phyloP scores from a whole-genome alignment of 2,329 filamentous ascomycete genomes.

The Diaporthe sp. region DNA sequence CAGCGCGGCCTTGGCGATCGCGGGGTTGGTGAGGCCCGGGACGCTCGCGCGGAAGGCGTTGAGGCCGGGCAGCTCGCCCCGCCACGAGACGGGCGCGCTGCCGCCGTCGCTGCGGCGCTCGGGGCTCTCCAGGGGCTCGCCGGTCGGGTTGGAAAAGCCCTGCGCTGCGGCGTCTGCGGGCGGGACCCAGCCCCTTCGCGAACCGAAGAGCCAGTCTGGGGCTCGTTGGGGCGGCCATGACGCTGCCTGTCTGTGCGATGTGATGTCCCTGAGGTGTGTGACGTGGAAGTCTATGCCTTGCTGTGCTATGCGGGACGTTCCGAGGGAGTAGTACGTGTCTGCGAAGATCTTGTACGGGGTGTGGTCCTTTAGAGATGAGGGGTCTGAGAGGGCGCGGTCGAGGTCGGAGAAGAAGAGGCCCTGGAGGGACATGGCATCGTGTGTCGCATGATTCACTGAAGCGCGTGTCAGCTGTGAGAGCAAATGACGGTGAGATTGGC shows the following conservation, averaged over 20 bases:
- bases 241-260: background rate
- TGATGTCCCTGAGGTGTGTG: background rate
- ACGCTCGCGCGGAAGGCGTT: conserved; percentile 6
- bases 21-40: background rate
- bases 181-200: background rate
- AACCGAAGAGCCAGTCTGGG: conserved; percentile 1
- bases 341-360: conserved; percentile 23
- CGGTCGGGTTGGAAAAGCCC: background rate
- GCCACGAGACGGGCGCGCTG: background rate
- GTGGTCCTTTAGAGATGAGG: background rate
- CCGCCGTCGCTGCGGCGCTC: conserved; percentile 10
- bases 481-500: background rate
- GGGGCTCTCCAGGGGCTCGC: background rate
- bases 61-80: background rate
- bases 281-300: background rate
- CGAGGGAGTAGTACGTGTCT: conserved; percentile 12
- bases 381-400: background rate
- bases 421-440: conserved; percentile 9
- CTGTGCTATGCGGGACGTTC: background rate
- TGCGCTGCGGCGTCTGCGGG: conserved; percentile 1
- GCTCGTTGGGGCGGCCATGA: conserved; percentile 16
- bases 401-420: conserved; percentile 17
- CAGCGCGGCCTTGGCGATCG: conserved; percentile 9
- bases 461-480: background rate
- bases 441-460: background rate